A percentile compares a stretch with the other conserved stretches of the same genome.
Evolutionary conservation across 805 yeast genomes (phyloP).

Genomic region (Candida coquimbonensis): DNA sequence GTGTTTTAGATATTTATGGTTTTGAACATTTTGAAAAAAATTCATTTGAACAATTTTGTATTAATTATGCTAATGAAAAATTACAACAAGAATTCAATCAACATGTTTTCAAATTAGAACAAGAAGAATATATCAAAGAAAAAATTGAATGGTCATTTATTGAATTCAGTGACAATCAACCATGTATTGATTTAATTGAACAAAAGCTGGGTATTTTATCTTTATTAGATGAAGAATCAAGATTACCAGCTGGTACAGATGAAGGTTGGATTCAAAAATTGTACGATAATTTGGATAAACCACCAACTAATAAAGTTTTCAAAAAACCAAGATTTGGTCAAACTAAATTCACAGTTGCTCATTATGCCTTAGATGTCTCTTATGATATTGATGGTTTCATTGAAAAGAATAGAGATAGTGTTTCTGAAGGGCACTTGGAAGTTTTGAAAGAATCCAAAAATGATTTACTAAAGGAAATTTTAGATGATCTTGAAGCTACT

Average conservation of each 20-base stretch:
- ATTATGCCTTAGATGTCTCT: constrained; percentile 90
- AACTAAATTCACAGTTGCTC: constrained; percentile 81
- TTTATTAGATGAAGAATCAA: constrained; percentile 87
- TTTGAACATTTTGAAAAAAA: constrained; percentile 93
- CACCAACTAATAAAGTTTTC: constrained; percentile 70
- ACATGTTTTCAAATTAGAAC: constrained; percentile 94
- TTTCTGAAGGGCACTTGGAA: constrained; percentile 90
- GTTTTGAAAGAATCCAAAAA: constrained; percentile 68
- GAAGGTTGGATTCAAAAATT: constrained; percentile 88
- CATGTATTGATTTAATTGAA: constrained; percentile 90
- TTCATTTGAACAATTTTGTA: constrained; percentile 96
- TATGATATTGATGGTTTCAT: constrained; percentile 92
- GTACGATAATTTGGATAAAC: constrained; percentile 76
- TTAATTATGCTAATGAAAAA: constrained; percentile 94
- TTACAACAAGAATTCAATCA: constrained; percentile 96
- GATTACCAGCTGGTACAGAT: constrained; percentile 90
- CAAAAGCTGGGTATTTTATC: constrained; percentile 81
- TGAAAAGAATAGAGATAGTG: constrained; percentile 96
- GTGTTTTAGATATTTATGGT: constrained; percentile 96
- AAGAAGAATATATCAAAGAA: constrained; percentile 88
- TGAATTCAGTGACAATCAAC: constrained; percentile 94
- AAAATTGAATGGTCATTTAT: constrained; percentile 95
- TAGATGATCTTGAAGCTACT: constrained; percentile 55
- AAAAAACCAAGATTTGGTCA: constrained; percentile 93
- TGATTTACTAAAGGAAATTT: constrained; percentile 54